A percentile compares a stretch with the other conserved stretches of the same genome.
Conservation (phyloP, 768 basidiomycete species). For the Lentinus brumalis region DNA sequence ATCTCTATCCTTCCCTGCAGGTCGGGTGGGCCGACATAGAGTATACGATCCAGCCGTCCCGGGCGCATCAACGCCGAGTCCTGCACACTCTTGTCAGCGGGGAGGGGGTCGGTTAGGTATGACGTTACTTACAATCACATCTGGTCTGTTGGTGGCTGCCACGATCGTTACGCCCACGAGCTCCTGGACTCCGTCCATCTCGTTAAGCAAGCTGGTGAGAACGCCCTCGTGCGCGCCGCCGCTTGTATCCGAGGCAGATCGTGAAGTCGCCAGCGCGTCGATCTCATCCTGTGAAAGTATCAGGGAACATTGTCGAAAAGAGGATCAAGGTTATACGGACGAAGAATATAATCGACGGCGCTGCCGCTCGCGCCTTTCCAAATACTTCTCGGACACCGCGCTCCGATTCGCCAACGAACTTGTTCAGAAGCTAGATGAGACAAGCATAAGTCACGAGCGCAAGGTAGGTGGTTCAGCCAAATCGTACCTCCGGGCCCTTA, state of each 20-base stretch:
- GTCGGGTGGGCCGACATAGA: conserved; percentile 95
- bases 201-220: conserved; percentile 89
- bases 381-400: conserved; percentile 94
- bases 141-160: conserved; percentile 95
- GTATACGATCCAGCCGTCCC: conserved; percentile 89
- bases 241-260: conserved; percentile 56
- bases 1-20: conserved; percentile 80
- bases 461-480: neutral
- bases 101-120: neutral
- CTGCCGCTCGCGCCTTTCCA: conserved; percentile 88
- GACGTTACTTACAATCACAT: conserved; percentile 68
- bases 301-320: neutral
- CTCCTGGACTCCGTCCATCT: conserved; percentile 99
- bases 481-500: conserved; percentile 90
- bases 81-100: conserved; percentile 41
- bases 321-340: conserved; percentile 49
- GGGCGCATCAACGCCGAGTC: conserved; percentile 95
- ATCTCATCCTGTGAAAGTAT: conserved; percentile 79
- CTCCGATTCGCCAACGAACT: conserved; percentile 98
- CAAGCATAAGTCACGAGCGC: neutral
- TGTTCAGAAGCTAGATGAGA: conserved; percentile 78
- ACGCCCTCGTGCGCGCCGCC: conserved; percentile 80
- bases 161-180: conserved; percentile 92
- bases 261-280: conserved; percentile 86
- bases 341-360: conserved; percentile 96